phyloP scores from a whole-genome alignment of 2,329 filamentous ascomycete species.

The Colletotrichum sojae region DNA sequence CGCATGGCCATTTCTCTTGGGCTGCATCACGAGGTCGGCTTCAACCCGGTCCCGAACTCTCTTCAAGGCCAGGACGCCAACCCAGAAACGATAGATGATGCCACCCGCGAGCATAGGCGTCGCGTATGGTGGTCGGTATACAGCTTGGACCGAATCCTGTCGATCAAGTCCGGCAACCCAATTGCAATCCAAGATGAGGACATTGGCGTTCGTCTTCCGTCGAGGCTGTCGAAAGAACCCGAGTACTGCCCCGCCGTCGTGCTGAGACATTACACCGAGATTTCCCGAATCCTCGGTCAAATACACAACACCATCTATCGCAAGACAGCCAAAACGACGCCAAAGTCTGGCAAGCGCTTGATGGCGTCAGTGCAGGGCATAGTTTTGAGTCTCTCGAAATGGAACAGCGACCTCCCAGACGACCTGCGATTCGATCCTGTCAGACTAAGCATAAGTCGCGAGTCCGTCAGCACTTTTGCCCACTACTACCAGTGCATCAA shows the following conservation, averaged over 20 bases:
- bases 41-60: not conserved
- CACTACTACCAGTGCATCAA: constrained; percentile 54
- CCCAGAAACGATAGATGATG: constrained; percentile 10
- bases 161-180: constrained; percentile 51
- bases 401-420: constrained; percentile 63
- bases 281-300: constrained; percentile 49
- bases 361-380: constrained; percentile 66
- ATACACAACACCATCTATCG: constrained; percentile 60
- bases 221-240: constrained; percentile 45
- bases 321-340: constrained; percentile 51
- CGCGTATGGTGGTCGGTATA: constrained; percentile 53
- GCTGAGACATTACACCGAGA: constrained; percentile 47
- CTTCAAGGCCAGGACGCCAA: constrained; percentile 24
- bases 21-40: constrained; percentile 66
- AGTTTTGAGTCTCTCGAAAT: constrained; percentile 62
- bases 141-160: constrained; percentile 51
- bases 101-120: constrained; percentile 61
- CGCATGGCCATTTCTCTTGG: constrained; percentile 71
- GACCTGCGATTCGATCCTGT: constrained; percentile 63
- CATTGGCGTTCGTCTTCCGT: constrained; percentile 51
- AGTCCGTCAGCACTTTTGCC: constrained; percentile 57
- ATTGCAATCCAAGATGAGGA: constrained; percentile 50
- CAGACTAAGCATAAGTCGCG: constrained; percentile 60
- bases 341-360: constrained; percentile 61
- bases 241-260: constrained; percentile 49